phyloP scores from a whole-genome alignment of 2,329 filamentous ascomycete species.

The Cordyceps tenuipes region DNA sequence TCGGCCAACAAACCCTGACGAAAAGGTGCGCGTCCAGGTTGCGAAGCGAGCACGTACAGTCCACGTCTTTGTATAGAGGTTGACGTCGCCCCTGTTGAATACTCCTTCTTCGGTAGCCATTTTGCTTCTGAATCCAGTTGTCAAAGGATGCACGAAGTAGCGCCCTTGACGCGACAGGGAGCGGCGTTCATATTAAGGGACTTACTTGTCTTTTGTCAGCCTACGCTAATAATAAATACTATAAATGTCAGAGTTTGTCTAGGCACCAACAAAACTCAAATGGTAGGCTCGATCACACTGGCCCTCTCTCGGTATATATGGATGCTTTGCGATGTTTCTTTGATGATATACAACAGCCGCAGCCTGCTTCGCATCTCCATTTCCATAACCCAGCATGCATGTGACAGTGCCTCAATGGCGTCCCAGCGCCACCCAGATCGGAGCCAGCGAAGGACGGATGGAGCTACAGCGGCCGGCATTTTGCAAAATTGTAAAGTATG shows the following conservation, averaged over 20 bases:
- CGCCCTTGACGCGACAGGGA: not conserved
- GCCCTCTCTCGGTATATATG: not conserved
- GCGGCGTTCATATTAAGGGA: no score
- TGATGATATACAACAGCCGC: no score
- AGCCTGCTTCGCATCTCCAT: not conserved
- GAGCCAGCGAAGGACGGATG: not conserved
- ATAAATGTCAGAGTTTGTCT: not conserved
- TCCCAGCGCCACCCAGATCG: not conserved
- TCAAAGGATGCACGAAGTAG: not conserved
- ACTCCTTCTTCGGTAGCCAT: slow-evolving; percentile 43
- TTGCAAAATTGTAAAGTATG: not conserved
- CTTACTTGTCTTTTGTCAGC: no score
- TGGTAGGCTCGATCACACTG: not conserved
- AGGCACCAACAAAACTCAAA: not conserved
- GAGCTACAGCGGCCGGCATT: not conserved
- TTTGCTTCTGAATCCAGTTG: not conserved
- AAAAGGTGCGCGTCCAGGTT: not conserved
- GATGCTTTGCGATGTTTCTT: not conserved
- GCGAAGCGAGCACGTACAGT: slow-evolving; percentile 34
- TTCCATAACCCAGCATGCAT: not conserved
- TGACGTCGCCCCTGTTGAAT: slow-evolving; percentile 36
- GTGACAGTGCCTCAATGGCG: not conserved
- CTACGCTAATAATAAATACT: not conserved
- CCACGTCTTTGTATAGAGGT: slow-evolving; percentile 51
- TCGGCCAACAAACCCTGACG: not conserved